These are phyloP conservation scores for Glycyrrhiza uralensis DNA, from an alignment of 306 rosid genomes.

Conservation along the genomic window DNA sequence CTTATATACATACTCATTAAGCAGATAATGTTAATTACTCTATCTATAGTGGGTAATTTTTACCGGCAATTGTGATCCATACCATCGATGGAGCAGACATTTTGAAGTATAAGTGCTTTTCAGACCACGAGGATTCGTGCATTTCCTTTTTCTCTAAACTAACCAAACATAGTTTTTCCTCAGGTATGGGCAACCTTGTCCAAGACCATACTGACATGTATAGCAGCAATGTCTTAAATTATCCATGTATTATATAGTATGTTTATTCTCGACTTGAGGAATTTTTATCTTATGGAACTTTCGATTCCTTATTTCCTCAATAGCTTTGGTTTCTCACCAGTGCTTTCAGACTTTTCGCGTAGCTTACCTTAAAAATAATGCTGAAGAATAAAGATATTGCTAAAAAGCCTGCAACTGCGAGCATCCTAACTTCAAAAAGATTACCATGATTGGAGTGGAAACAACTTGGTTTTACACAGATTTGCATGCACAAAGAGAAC, in stretches of 20 bases:
- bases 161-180: slow-evolving; percentile 9
- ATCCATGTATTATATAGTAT: not conserved
- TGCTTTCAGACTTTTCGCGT: not conserved
- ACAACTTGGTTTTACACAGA: not conserved
- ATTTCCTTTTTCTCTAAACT: not conserved
- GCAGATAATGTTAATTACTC: too few species aligned
- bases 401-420: not conserved
- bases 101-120: too few species aligned
- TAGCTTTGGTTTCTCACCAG: not conserved
- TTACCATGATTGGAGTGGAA: slow-evolving; percentile 9
- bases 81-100: too few species aligned
- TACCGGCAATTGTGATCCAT: too few species aligned
- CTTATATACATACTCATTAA: too few species aligned
- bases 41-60: too few species aligned
- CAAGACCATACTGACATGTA: slow-evolving; percentile 24
- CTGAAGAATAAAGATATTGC: not conserved
- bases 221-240: slow-evolving; percentile 10
- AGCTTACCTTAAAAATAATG: not conserved
- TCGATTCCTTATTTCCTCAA: slow-evolving; percentile 3
- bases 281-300: not conserved
- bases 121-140: not conserved
- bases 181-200: slow-evolving; percentile 15
- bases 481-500: slow-evolving; percentile 9
- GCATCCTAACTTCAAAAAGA: not conserved
- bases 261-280: not conserved